A percentile compares a stretch with the other conserved stretches of the same genome.
These are phyloP conservation scores for Botrytis sinoallii DNA, from an alignment of 2,329 filamentous ascomycete genomes.

Conservation along the genomic window DNA sequence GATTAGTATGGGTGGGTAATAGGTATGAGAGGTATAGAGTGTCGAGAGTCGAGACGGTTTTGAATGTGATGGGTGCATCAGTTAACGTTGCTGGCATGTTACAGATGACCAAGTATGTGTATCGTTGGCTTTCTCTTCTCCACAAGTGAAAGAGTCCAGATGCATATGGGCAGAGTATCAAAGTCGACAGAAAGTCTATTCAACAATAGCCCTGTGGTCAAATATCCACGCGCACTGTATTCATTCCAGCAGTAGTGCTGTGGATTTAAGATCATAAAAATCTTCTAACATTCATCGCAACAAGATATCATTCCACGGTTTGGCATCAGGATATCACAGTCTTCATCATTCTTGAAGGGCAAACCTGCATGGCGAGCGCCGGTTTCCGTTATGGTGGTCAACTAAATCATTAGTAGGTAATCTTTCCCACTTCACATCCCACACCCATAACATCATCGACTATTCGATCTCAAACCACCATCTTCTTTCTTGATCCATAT, in stretches of 20 bases:
- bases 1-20: neutral
- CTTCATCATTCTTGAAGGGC: neutral
- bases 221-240: neutral
- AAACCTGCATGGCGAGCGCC: neutral
- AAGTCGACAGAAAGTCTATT: neutral
- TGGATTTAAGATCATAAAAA: neutral
- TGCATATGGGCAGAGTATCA: neutral
- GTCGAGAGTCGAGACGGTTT: neutral
- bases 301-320: neutral
- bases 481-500: neutral
- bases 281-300: neutral
- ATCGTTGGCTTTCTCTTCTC: conserved; percentile 8
- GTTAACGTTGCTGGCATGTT: conserved; percentile 1
- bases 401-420: neutral
- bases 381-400: neutral
- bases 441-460: neutral
- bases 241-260: neutral
- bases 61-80: neutral
- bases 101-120: conserved; percentile 6
- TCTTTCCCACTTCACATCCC: neutral
- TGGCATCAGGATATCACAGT: neutral
- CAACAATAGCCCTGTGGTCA: neutral
- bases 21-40: neutral
- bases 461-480: neutral
- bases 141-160: neutral